phyloP scores from a whole-genome alignment of 257 asterid genomes.

The Anisodus acutangulus region DNA sequence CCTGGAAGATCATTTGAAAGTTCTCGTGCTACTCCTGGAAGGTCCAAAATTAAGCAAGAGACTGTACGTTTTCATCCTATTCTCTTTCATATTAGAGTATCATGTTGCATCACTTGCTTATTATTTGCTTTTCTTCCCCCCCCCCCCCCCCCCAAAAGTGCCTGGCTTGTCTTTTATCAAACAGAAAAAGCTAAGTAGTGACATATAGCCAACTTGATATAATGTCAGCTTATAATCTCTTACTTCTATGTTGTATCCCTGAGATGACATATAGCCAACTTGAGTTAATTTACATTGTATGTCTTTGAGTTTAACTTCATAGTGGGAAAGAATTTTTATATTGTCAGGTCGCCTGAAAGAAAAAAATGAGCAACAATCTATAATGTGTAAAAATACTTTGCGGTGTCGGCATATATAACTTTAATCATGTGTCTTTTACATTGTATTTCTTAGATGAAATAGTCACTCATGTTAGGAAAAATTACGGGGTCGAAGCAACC shows the following conservation, averaged over 20 bases:
- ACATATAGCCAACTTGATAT: background rate
- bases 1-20: background rate
- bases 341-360: background rate
- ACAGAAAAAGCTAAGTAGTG: background rate
- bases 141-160: background rate
- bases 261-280: background rate
- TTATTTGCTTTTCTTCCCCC: too few relatives aligned
- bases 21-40: background rate
- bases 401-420: background rate
- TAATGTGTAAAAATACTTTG: background rate
- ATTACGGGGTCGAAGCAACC: too few relatives aligned
- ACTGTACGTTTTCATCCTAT: conserved; percentile 50
- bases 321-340: background rate
- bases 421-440: background rate
- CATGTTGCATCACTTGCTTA: background rate
- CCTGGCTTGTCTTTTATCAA: background rate
- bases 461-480: background rate
- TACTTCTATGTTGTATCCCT: background rate
- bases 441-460: background rate
- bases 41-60: conserved; percentile 48
- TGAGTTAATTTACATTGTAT: background rate
- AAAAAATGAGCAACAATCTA: background rate
- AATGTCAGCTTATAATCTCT: background rate
- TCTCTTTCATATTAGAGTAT: conserved; percentile 4
- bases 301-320: background rate